A percentile compares a stretch with the other conserved stretches of the same genome.
Conservation (phyloP, 768 basidiomycete species). For the Boletus tomentosulus region DNA sequence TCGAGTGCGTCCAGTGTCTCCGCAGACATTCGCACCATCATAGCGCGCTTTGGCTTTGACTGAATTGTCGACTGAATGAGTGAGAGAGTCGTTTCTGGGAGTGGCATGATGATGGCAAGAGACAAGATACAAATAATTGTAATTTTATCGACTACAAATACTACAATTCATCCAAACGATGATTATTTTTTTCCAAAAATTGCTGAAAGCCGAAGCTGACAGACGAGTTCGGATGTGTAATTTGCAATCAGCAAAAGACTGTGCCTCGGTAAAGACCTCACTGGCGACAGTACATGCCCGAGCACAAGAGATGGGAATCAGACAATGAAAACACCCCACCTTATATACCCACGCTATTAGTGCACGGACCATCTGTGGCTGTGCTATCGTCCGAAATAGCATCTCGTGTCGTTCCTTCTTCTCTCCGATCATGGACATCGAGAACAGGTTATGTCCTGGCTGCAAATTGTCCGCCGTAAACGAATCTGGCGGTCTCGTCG, state of each 20-base stretch:
- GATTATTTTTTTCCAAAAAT: conserved; percentile 70
- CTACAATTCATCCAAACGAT: not conserved
- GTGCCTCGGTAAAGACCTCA: conserved; percentile 95
- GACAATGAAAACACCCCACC: not conserved
- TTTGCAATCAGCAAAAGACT: conserved; percentile 97
- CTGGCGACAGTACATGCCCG: conserved; percentile 93
- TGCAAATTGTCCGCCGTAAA: conserved; percentile 78
- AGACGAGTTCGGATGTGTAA: conserved; percentile 96
- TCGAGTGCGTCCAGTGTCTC: conserved; percentile 70
- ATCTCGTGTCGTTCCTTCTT: not conserved
- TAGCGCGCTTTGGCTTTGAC: conserved; percentile 64
- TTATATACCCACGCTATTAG: conserved; percentile 7
- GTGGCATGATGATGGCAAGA: conserved; percentile 49
- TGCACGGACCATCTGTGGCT: conserved; percentile 22
- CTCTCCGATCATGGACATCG: conserved; percentile 23
- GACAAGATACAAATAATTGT: not conserved
- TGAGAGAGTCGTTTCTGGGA: conserved; percentile 53
- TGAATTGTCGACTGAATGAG: conserved; percentile 54
- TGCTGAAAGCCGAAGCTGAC: conserved; percentile 83
- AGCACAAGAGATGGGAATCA: conserved; percentile 74
- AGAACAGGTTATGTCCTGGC: conserved; percentile 72
- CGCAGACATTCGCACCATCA: conserved; percentile 71
- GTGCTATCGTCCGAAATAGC: not conserved
- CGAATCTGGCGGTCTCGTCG: conserved; percentile 82
- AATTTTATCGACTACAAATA: not conserved